Evolutionary conservation across 805 yeast genomes (phyloP).

Genomic region (Yamadazyma sp.): DNA sequence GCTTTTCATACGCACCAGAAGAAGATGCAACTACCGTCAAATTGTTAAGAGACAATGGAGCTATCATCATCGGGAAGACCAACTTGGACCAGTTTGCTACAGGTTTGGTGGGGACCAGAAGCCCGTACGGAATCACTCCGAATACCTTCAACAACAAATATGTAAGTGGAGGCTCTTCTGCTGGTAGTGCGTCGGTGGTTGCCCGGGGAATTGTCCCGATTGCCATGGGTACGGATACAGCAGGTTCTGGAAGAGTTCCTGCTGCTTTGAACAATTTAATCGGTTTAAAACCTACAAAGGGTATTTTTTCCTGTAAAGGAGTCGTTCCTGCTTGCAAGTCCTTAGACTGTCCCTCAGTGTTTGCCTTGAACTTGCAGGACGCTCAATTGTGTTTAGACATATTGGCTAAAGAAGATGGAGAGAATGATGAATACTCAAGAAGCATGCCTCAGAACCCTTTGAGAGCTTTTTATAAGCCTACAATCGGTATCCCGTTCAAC

Average conservation of each 20-base stretch:
- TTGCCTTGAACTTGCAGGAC: slow-evolving; percentile 73
- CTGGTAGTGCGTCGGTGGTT: slow-evolving; percentile 93
- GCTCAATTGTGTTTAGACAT: slow-evolving; percentile 76
- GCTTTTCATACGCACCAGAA: slow-evolving; percentile 66
- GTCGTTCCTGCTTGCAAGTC: slow-evolving; percentile 98
- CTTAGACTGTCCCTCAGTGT: slow-evolving; percentile 87
- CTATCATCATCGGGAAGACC: slow-evolving; percentile 90
- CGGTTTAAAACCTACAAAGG: slow-evolving; percentile 91
- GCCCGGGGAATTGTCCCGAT: slow-evolving; percentile 88
- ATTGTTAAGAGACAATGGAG: slow-evolving; percentile 83
- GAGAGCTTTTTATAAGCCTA: slow-evolving; percentile 57
- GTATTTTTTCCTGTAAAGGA: slow-evolving; percentile 81
- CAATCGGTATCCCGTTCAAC: slow-evolving; percentile 72
- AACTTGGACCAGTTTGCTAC: slow-evolving; percentile 97
- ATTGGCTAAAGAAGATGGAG: slow-evolving; percentile 68
- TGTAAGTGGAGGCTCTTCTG: slow-evolving; percentile 93
- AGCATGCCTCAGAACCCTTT: slow-evolving; percentile 66
- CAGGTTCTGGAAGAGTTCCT: slow-evolving; percentile 97
- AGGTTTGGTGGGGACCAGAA: slow-evolving; percentile 91
- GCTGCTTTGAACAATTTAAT: slow-evolving; percentile 90
- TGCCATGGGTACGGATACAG: slow-evolving; percentile 94
- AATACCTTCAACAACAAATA: slow-evolving; percentile 73
- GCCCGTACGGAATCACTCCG: slow-evolving; percentile 90
- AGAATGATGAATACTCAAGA: slow-evolving; percentile 78
- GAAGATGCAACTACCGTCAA: slow-evolving; percentile 75